Base-by-base conservation (phyloP, 1,284 basidiomycete species). In the Trametes sp. region DNA sequence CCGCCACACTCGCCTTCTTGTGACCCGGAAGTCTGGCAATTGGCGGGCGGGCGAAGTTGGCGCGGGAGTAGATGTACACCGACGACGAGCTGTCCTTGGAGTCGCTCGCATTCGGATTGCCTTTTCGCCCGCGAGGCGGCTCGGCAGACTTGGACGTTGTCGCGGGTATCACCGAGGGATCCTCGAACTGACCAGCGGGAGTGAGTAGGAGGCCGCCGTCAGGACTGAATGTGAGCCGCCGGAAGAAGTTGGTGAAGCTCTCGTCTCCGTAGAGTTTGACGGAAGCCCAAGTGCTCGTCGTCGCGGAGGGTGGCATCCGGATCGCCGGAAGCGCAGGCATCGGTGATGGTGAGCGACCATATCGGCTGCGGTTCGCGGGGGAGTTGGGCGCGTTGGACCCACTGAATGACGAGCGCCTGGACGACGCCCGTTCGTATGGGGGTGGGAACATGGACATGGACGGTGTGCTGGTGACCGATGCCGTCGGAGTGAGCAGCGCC, bases 1-100 rank as follows among this genome's bases (percentile, higher is more conserved):
- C 95, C 0, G 94, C 96, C 1, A 98, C 89, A 69, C 93, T 95
- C 0, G 96, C 91, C 65, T 97, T 97, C 80, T 96, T 96, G 80
- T 98, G 95, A 0, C 98, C 98, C 0, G 98, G 96, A 3, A 99
- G 82, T 73, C 96, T 95, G 2, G 96, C 97, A 59, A 99, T 89
- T 0, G 98, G 97, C 0, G 93, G 89, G 50, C 93, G 84, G 1
- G 93, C 89, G 75, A 99, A 93, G 76, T 97, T 98, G 23, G 93
- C 94, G 35, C 97, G 87, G 4, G 95, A 95, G 78, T 99, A 99
- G 70, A 99, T 93, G 79, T 94, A 98, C 19, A 98, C 97, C 0
- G 95, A 93, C 38, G 84, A 64, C 8, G 68, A 61, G n/a, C 56
- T 54, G 36, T 76, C 73, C 54, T 74, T 71, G 4, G 76, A 74